Evolutionary conservation across 1,139 yeast genomes (phyloP).

Genomic region (Saccharomycopsis crataegensis): DNA sequence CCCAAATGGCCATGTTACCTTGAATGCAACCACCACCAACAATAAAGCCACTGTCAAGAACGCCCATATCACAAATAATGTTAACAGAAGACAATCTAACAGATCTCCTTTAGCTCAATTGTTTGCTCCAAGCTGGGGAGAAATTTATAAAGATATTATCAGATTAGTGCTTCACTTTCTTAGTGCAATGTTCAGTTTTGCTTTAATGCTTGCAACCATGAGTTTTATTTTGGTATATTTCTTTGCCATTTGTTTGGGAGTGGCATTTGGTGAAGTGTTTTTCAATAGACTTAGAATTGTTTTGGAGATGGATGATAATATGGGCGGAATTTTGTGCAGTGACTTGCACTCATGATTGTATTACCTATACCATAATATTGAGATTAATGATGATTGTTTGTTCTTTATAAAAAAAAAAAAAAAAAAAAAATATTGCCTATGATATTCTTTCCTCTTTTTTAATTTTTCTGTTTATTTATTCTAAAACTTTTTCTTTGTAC

Average conservation of each 20-base stretch:
- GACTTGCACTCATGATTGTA: conserved; percentile 3
- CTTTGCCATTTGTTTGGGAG: conserved; percentile 64
- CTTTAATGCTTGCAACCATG: conserved; percentile 76
- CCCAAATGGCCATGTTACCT: neutral
- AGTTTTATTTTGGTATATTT: conserved; percentile 56
- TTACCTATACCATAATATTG: neutral
- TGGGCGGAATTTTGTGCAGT: conserved; percentile 10
- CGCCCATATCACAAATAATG: neutral
- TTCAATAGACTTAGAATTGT: conserved; percentile 49
- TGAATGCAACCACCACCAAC: neutral
- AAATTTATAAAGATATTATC: conserved; percentile 43
- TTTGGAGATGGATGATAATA: conserved; percentile 27
- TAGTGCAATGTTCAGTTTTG: conserved; percentile 60
- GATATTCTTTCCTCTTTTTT: neutral
- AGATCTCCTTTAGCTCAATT: conserved; percentile 30
- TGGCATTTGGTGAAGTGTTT: conserved; percentile 60
- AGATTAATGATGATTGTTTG: neutral
- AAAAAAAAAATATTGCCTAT: neutral
- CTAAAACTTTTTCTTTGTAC: neutral
- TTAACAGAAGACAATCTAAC: conserved; percentile 15
- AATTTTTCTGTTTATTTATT: neutral
- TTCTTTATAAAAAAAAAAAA: neutral
- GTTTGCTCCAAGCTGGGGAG: conserved; percentile 34
- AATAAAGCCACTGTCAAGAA: neutral
- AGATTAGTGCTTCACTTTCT: conserved; percentile 49